Evolutionary conservation across 768 basidiomycete genomes (phyloP), one percentile per base, ranked within the genome.

Genomic region (Rhodotorula babjevae): DNA sequence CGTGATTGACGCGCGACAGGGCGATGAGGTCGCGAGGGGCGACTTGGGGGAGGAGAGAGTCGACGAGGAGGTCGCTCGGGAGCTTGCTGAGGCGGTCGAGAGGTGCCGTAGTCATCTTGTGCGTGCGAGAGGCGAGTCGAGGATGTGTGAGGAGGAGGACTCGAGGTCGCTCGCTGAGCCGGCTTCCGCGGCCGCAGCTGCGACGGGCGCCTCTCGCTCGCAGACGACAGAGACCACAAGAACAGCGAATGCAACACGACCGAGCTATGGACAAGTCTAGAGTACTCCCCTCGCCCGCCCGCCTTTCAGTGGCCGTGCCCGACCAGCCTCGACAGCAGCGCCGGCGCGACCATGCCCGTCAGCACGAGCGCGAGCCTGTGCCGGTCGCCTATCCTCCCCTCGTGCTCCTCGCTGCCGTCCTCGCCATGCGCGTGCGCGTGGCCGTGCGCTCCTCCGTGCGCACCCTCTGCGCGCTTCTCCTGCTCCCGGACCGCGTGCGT

Each of bases 1-100:
- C 84, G 75, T 84, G 87, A 81, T 85, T 88, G 1, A 89, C 88
- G n/a, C 80, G 81, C 9, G 84, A 84, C 15, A 95, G 83, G 56
- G 81, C 81, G 7, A 87, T 80, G 31, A 93, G 81, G 79, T 88
- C 88, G 21, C 78, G 75, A 42, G 87, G 79, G 18, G 84, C 80
- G 42, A 92, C 81, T 16, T 61, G 60, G 0, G 80, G 80, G 6
- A 81, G 82, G 9, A 94, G 71, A 73, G 89, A 85, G 79, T 93
- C 91, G 33, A 91, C 81, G 44, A 92, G 79, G n/a, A 92, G 82
- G 80, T 94, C 92, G 36, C 88, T 79, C 6, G 92, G 92, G 25
- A 93, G 77, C 66, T 87, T 84, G 31, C 83, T 75, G 40, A 89
- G 67, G 1, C 46, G 29, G 18, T 74, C 58, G 16, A 9, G 55